phyloP scores from a whole-genome alignment of 2,329 filamentous ascomycete genomes.

The Aureobasidium sp. region DNA sequence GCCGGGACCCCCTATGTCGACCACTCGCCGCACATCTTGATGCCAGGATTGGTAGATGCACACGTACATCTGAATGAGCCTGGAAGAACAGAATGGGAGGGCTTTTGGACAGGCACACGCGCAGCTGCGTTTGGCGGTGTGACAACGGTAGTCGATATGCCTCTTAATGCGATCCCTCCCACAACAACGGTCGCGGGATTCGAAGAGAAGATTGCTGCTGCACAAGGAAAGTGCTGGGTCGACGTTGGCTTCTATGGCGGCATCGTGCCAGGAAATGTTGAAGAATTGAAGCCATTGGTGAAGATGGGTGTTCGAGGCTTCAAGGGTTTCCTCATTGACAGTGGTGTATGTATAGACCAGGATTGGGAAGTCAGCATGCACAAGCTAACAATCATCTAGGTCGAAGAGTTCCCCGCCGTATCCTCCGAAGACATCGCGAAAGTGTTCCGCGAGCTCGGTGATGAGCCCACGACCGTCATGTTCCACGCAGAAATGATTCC shows the following conservation, averaged over 20 bases:
- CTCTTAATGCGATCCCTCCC: conserved; percentile 90
- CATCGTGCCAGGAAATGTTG: conserved; percentile 80
- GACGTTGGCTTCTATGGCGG: conserved; percentile 99
- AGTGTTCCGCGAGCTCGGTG: conserved; percentile 73
- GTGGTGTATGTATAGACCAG: conserved; percentile 59
- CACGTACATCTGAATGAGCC: conserved; percentile 98
- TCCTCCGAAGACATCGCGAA: conserved; percentile 68
- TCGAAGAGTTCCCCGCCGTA: conserved; percentile 94
- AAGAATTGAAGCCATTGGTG: conserved; percentile 72
- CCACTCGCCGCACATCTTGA: conserved; percentile 74
- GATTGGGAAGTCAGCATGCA: background rate
- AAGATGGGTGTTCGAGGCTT: conserved; percentile 85
- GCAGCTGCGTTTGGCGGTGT: conserved; percentile 94
- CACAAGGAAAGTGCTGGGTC: conserved; percentile 87
- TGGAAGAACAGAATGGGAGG: conserved; percentile 95
- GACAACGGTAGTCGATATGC: conserved; percentile 97
- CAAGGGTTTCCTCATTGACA: conserved; percentile 96
- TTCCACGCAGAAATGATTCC: conserved; percentile 99
- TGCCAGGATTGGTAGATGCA: conserved; percentile 90
- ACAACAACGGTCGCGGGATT: conserved; percentile 83
- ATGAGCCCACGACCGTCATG: conserved; percentile 86
- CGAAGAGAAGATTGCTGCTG: conserved; percentile 77
- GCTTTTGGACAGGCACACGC: conserved; percentile 88
- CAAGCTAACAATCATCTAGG: conserved; percentile 44
- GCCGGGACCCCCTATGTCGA: conserved; percentile 67